Evolutionary conservation across 352 stramenopile genomes (phyloP).

Genomic region (Thalassiosira tumida): DNA sequence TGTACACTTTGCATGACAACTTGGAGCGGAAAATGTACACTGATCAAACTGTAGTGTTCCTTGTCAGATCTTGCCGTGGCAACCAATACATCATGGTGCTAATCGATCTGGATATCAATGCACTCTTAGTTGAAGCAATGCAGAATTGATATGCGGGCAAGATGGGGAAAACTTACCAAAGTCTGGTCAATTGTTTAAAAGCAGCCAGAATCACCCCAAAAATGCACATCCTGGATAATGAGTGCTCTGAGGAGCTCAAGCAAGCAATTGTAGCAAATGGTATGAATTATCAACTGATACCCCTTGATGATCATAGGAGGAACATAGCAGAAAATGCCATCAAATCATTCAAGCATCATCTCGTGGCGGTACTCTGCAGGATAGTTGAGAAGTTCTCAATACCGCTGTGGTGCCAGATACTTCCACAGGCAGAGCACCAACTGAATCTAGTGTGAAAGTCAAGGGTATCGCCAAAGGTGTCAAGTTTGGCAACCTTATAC

Average conservation of each 20-base stretch:
- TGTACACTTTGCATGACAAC: no score
- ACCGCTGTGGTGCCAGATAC: conserved; percentile 68
- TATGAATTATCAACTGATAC: not conserved
- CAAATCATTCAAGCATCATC: conserved; percentile 82
- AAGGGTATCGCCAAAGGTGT: conserved; percentile 63
- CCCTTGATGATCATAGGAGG: conserved; percentile 51
- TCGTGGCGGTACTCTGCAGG: conserved; percentile 62
- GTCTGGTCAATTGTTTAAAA: not conserved
- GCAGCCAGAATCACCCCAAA: not conserved
- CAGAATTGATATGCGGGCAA: no score
- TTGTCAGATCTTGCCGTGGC: no score
- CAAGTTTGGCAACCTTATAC: conserved; percentile 42
- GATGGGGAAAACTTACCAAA: no score
- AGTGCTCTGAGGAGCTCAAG: conserved; percentile 3
- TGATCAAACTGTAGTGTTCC: no score
- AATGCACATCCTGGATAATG: conserved; percentile 27
- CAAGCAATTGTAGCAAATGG: not conserved
- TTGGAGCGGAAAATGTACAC: no score
- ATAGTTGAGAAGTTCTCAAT: conserved; percentile 70
- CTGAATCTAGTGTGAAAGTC: conserved; percentile 73
- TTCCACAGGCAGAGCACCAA: conserved; percentile 67
- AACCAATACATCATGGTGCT: no score
- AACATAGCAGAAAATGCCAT: conserved; percentile 83
- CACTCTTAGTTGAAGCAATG: no score
- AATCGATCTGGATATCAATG: no score